A percentile compares a stretch with the other conserved stretches of the same genome.
Evolutionary conservation across 805 yeast genomes (phyloP).

Genomic region (Debaryomyces prosopidis): DNA sequence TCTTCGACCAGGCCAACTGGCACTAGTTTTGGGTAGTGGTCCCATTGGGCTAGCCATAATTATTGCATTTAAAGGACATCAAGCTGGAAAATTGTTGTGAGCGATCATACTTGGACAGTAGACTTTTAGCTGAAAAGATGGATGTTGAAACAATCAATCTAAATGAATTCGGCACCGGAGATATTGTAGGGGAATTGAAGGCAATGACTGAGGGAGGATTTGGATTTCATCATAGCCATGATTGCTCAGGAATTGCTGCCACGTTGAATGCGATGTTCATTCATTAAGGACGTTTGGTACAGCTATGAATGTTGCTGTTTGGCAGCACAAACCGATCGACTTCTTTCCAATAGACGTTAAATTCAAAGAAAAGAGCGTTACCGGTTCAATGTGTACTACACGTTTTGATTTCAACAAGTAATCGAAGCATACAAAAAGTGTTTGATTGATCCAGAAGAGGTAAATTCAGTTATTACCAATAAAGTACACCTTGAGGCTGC

Average conservation of each 20-base stretch:
- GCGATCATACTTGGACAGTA: slow-evolving; percentile 58
- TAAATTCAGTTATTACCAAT: slow-evolving; percentile 52
- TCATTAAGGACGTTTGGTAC: slow-evolving; percentile 54
- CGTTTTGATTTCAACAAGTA: slow-evolving; percentile 57
- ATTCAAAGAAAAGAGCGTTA: slow-evolving; percentile 50
- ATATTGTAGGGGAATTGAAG: slow-evolving; percentile 33
- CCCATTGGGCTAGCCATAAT: slow-evolving; percentile 63
- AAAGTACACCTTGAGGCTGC: slow-evolving; percentile 50
- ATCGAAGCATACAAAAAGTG: slow-evolving; percentile 25
- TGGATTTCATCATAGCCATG: slow-evolving; percentile 51
- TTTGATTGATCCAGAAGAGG: slow-evolving; percentile 32
- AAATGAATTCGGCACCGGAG: not conserved
- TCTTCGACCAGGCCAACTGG: slow-evolving; percentile 44
- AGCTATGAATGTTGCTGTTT: slow-evolving; percentile 61
- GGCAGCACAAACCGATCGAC: slow-evolving; percentile 46
- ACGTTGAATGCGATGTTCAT: slow-evolving; percentile 50
- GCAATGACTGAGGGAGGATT: slow-evolving; percentile 34
- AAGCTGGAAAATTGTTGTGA: slow-evolving; percentile 43
- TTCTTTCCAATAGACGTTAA: slow-evolving; percentile 57
- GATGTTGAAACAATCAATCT: slow-evolving; percentile 38
- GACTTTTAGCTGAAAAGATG: slow-evolving; percentile 52
- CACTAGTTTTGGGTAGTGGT: slow-evolving; percentile 60
- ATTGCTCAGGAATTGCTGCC: slow-evolving; percentile 54
- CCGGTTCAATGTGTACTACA: slow-evolving; percentile 64
- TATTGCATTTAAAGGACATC: slow-evolving; percentile 49